Evolutionary conservation across 2,329 filamentous ascomycete genomes (phyloP).

Genomic region (Xylariaceae sp.): DNA sequence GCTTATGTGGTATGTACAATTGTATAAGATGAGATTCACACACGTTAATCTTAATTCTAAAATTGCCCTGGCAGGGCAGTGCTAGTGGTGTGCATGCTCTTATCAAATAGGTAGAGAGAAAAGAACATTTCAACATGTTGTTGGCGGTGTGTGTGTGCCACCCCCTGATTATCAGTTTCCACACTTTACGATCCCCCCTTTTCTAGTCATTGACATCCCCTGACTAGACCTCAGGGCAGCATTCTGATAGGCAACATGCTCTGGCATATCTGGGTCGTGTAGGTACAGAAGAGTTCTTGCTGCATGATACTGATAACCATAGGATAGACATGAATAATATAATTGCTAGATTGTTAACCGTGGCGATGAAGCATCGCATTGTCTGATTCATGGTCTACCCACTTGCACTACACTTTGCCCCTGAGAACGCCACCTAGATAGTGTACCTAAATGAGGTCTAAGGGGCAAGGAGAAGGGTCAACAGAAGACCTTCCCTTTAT

Average conservation of each 20-base stretch:
- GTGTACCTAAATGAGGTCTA: background rate
- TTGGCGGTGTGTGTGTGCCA: slow-evolving; percentile 23
- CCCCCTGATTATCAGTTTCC: slow-evolving; percentile 24
- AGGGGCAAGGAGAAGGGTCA: background rate
- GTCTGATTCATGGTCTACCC: slow-evolving; percentile 6
- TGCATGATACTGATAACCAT: background rate
- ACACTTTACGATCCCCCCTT: slow-evolving; percentile 12
- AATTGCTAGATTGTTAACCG: background rate
- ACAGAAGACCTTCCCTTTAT: background rate
- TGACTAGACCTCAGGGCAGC: slow-evolving; percentile 3
- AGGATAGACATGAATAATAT: background rate
- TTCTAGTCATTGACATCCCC: slow-evolving; percentile 7
- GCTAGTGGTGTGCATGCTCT: background rate
- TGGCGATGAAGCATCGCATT: background rate
- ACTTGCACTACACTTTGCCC: background rate
- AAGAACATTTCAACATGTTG: slow-evolving; percentile 11
- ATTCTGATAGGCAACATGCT: no score
- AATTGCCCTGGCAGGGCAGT: slow-evolving; percentile 16
- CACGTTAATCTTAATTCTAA: slow-evolving; percentile 26
- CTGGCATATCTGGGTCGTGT: no score
- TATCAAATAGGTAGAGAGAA: slow-evolving; percentile 6
- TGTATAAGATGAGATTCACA: slow-evolving; percentile 17
- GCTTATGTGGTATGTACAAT: slow-evolving; percentile 6
- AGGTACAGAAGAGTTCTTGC: background rate
- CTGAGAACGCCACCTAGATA: slow-evolving; percentile 11